Conservation (phyloP, 2,329 filamentous ascomycete species). For the Pyrenochaeta sp. region DNA sequence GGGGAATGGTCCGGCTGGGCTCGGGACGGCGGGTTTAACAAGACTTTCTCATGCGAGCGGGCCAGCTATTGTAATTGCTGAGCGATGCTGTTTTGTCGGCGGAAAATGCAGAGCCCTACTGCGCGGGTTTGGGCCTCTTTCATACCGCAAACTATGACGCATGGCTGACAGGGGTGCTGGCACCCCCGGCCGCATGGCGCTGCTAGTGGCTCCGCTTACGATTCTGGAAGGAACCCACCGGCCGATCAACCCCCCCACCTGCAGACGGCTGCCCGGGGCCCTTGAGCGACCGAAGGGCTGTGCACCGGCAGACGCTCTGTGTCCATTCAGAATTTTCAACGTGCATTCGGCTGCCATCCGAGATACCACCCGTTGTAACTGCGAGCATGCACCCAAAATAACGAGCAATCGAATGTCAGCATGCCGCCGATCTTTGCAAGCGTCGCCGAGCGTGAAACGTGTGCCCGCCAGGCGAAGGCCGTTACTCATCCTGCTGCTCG, state of each 20-base stretch:
- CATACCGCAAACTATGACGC: constrained; percentile 30
- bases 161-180: constrained; percentile 23
- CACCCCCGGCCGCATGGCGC: constrained; percentile 19
- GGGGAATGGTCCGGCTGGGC: constrained; percentile 26
- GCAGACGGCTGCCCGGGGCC: constrained; percentile 19
- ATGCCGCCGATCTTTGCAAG: constrained; percentile 14
- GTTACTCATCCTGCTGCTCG: constrained; percentile 5
- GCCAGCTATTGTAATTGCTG: constrained; percentile 44
- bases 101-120: constrained; percentile 27
- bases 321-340: constrained; percentile 25
- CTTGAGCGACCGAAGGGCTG: constrained; percentile 27
- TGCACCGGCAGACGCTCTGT: constrained; percentile 17
- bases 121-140: constrained; percentile 33
- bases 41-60: constrained; percentile 20
- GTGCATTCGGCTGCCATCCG: constrained; percentile 33
- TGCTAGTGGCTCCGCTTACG: not conserved
- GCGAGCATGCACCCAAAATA: constrained; percentile 24
- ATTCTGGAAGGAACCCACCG: constrained; percentile 20
- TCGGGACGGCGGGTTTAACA: constrained; percentile 40
- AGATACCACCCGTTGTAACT: constrained; percentile 17
- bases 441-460: constrained; percentile 11
- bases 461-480: constrained; percentile 7
- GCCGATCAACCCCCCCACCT: constrained; percentile 25
- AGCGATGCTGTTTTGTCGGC: constrained; percentile 38
- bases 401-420: constrained; percentile 21